Conservation (phyloP, 768 basidiomycete genomes). For the Tricholoma flavovirens region DNA sequence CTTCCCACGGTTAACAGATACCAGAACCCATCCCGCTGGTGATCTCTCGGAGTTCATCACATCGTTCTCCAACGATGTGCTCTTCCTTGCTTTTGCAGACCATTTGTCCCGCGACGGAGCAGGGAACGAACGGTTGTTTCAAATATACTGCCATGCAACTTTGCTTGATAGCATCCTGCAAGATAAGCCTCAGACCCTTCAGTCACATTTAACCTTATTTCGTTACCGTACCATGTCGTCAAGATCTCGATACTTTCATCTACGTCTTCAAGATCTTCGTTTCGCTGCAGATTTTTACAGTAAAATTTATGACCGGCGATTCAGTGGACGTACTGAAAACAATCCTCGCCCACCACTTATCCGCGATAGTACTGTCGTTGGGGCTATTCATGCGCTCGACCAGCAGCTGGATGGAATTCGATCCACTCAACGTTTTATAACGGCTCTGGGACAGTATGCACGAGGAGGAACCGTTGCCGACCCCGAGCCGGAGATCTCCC, state of each 20-base stretch:
- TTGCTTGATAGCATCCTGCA: constrained; percentile 86
- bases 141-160: constrained; percentile 68
- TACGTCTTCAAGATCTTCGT: constrained; percentile 67
- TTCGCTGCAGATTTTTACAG: constrained; percentile 75
- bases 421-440: constrained; percentile 32
- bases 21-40: constrained; percentile 58
- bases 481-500: constrained; percentile 26
- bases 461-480: constrained; percentile 39
- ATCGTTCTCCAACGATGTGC: constrained; percentile 76
- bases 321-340: constrained; percentile 66
- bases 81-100: constrained; percentile 79
- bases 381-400: constrained; percentile 60
- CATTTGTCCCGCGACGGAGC: constrained; percentile 64
- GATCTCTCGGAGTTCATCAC: constrained; percentile 83
- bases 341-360: constrained; percentile 63
- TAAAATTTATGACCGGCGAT: constrained; percentile 66
- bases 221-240: constrained; percentile 59
- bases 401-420: constrained; percentile 46
- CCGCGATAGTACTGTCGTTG: constrained; percentile 65
- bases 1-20: constrained; percentile 69
- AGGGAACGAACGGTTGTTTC: constrained; percentile 54
- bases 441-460: constrained; percentile 48
- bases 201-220: constrained; percentile 69
- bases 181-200: constrained; percentile 78
- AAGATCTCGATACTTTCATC: constrained; percentile 53